These are phyloP conservation scores for Parathielavia hyrcaniae DNA, from an alignment of 495 filamentous ascomycete species.

Conservation along the genomic window DNA sequence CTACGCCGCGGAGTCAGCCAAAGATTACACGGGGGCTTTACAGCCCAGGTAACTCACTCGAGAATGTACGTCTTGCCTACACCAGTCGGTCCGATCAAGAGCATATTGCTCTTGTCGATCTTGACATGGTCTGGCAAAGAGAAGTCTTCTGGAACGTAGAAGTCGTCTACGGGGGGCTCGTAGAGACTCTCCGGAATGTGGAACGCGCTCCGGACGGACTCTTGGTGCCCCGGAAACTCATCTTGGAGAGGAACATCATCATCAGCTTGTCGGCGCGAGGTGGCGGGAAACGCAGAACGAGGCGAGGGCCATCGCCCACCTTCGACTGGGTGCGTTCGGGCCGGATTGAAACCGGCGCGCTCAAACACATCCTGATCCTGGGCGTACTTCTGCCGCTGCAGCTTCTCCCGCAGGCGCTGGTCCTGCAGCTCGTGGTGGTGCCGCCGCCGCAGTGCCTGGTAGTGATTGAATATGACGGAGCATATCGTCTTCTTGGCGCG, in stretches of 20 bases:
- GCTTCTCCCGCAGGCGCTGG: slow-evolving; percentile 52
- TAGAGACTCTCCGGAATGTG: slow-evolving; percentile 22
- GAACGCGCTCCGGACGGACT: slow-evolving; percentile 46
- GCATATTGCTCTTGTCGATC: slow-evolving; percentile 93
- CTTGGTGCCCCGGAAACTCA: slow-evolving; percentile 70
- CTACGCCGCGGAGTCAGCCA: slow-evolving; percentile 22
- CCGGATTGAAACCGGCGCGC: slow-evolving; percentile 28
- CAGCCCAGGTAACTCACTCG: slow-evolving; percentile 43
- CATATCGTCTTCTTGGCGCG: slow-evolving; percentile 93
- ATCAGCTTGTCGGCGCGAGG: slow-evolving; percentile 27
- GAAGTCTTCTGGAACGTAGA: slow-evolving; percentile 40
- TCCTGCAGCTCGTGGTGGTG: slow-evolving; percentile 73
- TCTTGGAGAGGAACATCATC: slow-evolving; percentile 48
- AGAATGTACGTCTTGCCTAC: slow-evolving; percentile 96
- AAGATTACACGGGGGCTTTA: not conserved
- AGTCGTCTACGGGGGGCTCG: slow-evolving; percentile 26
- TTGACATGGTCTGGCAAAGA: slow-evolving; percentile 56
- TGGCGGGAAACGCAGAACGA: slow-evolving; percentile 22
- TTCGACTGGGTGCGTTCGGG: slow-evolving; percentile 40
- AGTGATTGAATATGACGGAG: slow-evolving; percentile 95
- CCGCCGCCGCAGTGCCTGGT: slow-evolving; percentile 76
- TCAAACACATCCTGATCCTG: slow-evolving; percentile 38
- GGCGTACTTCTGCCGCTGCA: slow-evolving; percentile 41
- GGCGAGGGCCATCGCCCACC: slow-evolving; percentile 38
- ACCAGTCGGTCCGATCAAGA: slow-evolving; percentile 86